phyloP scores from a whole-genome alignment of 352 stramenopile genomes.

The Phytophthora nicotianae region DNA sequence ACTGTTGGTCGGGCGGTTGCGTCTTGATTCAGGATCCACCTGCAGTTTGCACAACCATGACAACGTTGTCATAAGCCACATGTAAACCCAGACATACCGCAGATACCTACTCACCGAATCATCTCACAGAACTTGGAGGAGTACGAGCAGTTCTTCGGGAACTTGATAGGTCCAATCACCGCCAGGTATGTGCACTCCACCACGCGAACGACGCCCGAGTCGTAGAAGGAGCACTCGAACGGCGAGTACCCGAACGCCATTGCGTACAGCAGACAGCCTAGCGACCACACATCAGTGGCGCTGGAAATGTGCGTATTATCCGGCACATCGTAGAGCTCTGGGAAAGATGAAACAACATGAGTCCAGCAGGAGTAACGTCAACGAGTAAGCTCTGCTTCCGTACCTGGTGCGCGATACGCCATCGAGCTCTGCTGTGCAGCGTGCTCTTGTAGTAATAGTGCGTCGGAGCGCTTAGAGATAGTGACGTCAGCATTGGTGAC shows the following conservation, averaged over 20 bases:
- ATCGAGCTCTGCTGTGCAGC: conserved; percentile 88
- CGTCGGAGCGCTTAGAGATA: conserved; percentile 76
- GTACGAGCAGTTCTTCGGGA: conserved; percentile 64
- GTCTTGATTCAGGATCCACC: conserved; percentile 77
- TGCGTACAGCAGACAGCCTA: conserved; percentile 89
- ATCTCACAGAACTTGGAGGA: conserved; percentile 71
- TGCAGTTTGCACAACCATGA: conserved; percentile 18
- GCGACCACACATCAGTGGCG: conserved; percentile 87
- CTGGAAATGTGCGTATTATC: conserved; percentile 73
- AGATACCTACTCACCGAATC: conserved; percentile 51
- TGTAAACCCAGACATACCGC: not conserved
- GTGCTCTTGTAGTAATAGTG: conserved; percentile 83
- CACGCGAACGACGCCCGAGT: conserved; percentile 65
- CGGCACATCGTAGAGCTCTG: conserved; percentile 89
- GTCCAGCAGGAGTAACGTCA: not conserved
- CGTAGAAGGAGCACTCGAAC: conserved; percentile 88
- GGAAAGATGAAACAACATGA: conserved; percentile 7
- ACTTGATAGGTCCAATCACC: conserved; percentile 86
- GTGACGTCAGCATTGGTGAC: conserved; percentile 63
- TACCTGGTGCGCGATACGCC: conserved; percentile 86
- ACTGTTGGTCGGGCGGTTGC: conserved; percentile 51
- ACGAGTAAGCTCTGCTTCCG: not conserved
- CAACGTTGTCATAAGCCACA: not conserved
- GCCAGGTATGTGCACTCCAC: conserved; percentile 88
- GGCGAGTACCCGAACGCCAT: conserved; percentile 91